A percentile compares a stretch with the other conserved stretches of the same genome.
Conservation (phyloP, 805 yeast species). For the Pichia ethanolica region DNA sequence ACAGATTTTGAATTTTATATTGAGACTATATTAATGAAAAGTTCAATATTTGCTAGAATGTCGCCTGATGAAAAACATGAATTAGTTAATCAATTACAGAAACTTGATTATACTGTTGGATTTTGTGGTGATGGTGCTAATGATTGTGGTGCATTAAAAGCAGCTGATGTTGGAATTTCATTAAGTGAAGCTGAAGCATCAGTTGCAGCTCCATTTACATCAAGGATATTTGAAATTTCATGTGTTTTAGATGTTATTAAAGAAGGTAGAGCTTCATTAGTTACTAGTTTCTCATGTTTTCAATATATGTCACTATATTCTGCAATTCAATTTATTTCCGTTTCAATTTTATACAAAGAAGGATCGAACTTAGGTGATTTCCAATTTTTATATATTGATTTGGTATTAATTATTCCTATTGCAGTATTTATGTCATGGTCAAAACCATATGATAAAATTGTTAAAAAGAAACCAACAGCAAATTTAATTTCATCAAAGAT, state of each 20-base stretch:
- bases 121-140: constrained; percentile 99
- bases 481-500: constrained; percentile 87
- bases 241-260: constrained; percentile 87
- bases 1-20: constrained; percentile 33
- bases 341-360: constrained; percentile 72
- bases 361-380: constrained; percentile 96
- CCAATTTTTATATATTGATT: constrained; percentile 90
- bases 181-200: constrained; percentile 97
- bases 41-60: constrained; percentile 89
- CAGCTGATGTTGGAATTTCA: constrained; percentile 96
- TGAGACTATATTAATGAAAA: constrained; percentile 57
- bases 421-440: constrained; percentile 99
- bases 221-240: constrained; percentile 80
- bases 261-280: constrained; percentile 92
- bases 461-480: constrained; percentile 82
- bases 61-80: constrained; percentile 99
- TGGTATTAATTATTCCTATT: constrained; percentile 83
- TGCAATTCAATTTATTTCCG: constrained; percentile 90
- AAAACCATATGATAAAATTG: constrained; percentile 55
- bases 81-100: constrained; percentile 78
- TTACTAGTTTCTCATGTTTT: constrained; percentile 93
- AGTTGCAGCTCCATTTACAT: constrained; percentile 97
- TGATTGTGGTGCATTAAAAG: constrained; percentile 97
- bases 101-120: constrained; percentile 84
- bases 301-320: constrained; percentile 96